Conservation (phyloP, 352 stramenopile genomes). For the Globisporangium nodosum region DNA sequence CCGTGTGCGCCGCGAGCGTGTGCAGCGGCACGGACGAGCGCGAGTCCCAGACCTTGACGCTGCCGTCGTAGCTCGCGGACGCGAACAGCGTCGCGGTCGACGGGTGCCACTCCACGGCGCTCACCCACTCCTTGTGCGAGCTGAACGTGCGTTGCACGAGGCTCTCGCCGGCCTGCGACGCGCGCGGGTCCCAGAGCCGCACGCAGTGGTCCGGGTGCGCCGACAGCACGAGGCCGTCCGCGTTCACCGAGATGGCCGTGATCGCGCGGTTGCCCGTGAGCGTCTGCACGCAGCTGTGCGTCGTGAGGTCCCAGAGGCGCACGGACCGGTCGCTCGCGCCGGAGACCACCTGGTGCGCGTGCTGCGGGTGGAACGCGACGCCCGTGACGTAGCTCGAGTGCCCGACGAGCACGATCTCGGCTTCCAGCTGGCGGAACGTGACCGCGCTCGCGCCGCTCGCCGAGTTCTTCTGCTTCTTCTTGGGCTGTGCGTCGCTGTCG, state of each 20-base stretch:
- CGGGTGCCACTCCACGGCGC: slow-evolving; percentile 64
- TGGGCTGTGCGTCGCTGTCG: slow-evolving; percentile 30
- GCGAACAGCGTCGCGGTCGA: slow-evolving; percentile 55
- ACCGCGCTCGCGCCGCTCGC: slow-evolving; percentile 18
- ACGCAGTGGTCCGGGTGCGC: slow-evolving; percentile 75
- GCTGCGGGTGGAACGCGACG: slow-evolving; percentile 59
- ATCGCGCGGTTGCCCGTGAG: slow-evolving; percentile 72
- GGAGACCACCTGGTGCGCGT: slow-evolving; percentile 53
- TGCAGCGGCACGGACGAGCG: slow-evolving; percentile 72
- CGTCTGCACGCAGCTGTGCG: slow-evolving; percentile 66
- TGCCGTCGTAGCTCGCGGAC: slow-evolving; percentile 71
- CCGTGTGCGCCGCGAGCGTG: slow-evolving; percentile 67
- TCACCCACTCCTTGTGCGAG: slow-evolving; percentile 85
- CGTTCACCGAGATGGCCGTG: slow-evolving; percentile 66
- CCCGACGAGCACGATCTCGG: slow-evolving; percentile 66
- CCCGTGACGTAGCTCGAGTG: slow-evolving; percentile 76
- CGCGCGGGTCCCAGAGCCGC: slow-evolving; percentile 77
- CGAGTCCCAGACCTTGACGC: slow-evolving; percentile 79
- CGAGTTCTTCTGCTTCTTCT: slow-evolving; percentile 64
- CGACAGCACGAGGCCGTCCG: slow-evolving; percentile 59
- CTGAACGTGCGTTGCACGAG: slow-evolving; percentile 77
- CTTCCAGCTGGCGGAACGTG: slow-evolving; percentile 67
- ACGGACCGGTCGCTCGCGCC: slow-evolving; percentile 66
- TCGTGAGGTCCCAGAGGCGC: slow-evolving; percentile 74
- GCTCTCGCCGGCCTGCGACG: slow-evolving; percentile 58